Base-by-base conservation (phyloP, 176 grass and related monocot genomes). In the Luzula sylvatica region DNA sequence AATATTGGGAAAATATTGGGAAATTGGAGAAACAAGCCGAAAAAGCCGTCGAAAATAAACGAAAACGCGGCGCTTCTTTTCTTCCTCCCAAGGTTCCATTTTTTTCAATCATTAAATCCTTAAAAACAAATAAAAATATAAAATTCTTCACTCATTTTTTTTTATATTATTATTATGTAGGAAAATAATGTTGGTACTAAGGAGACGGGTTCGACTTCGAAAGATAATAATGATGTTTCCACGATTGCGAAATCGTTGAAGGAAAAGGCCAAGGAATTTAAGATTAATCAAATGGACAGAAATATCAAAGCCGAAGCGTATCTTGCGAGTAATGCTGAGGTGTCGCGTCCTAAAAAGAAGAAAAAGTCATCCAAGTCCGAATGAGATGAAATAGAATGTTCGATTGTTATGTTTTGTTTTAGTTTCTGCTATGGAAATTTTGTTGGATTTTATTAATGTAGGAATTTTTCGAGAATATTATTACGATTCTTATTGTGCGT, bases 1-100 rank as follows among this genome's bases (percentile, higher is more conserved):
- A n/a, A n/a, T n/a, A n/a, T n/a, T n/a, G n/a, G n/a, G n/a, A n/a
- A n/a, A n/a, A n/a, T n/a, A n/a, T n/a, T n/a, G 84, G 89, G 28
- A 96, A 96, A 41, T 65, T 76, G 54, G 77, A 96, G 20, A 96
- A 89, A 55, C 90, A 96, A 59, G 70, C 84, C 58, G 84, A 78
- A 71, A 96, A 82, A 66, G 30, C 67, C 8, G 77, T 73, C 71
- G 90, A 89, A 74, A 96, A 96, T 48, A 96, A 86, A 74, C 78
- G 81, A 72, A 96, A 86, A 71, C 62, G 90, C 55, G 74, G 89
- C 23, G 77, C 90, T 65, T 73, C 81, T 45, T 89, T 89, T 65
- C 23, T 96, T 79, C 90, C 30, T 35, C 1, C 30, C 30, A 35
- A 35, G 1, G 30, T 35, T 1, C 30, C 9, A 35, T 35, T 35